Percentiles rank a stretch among this genome's conserved stretches.
Evolutionary conservation across 805 yeast genomes (phyloP).

Genomic region (Wickerhamomyces tratensis): DNA sequence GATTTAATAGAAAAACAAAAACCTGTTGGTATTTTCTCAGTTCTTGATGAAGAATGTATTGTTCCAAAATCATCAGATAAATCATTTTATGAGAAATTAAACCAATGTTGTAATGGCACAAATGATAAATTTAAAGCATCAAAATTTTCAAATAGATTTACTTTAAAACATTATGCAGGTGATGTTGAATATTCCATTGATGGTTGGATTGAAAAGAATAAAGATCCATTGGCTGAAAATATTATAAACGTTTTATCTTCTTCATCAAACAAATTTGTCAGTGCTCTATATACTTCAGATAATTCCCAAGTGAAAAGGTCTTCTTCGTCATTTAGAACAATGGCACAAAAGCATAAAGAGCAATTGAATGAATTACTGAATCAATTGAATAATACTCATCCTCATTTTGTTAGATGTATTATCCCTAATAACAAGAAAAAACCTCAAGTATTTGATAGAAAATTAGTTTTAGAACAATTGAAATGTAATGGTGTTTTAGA

Average conservation of each 20-base stretch:
- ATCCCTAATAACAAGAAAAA: slow-evolving; percentile 75
- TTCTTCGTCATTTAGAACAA: slow-evolving; percentile 52
- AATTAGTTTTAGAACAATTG: slow-evolving; percentile 75
- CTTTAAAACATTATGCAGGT: slow-evolving; percentile 90
- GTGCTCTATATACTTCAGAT: slow-evolving; percentile 38
- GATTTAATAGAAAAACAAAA: slow-evolving; percentile 72
- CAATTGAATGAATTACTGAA: slow-evolving; percentile 66
- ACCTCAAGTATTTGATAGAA: slow-evolving; percentile 63
- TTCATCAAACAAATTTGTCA: slow-evolving; percentile 50
- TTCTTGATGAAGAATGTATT: slow-evolving; percentile 90
- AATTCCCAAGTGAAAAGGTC: slow-evolving; percentile 20
- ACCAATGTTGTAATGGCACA: slow-evolving; percentile 47
- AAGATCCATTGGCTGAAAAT: slow-evolving; percentile 82
- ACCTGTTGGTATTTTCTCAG: slow-evolving; percentile 76
- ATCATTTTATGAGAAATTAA: slow-evolving; percentile 73
- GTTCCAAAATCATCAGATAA: slow-evolving; percentile 84
- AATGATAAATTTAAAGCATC: slow-evolving; percentile 60
- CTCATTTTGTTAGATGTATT: slow-evolving; percentile 95
- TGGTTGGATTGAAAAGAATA: slow-evolving; percentile 91
- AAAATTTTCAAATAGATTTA: slow-evolving; percentile 66
- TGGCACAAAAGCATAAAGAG: slow-evolving; percentile 82
- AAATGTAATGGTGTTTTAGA: slow-evolving; percentile 97
- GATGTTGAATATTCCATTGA: slow-evolving; percentile 88
- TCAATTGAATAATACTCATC: slow-evolving; percentile 73
- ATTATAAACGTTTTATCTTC: slow-evolving; percentile 48